These are phyloP conservation scores for Komagataella phaffii DNA, from an alignment of 805 yeast species.

Conservation along the genomic window DNA sequence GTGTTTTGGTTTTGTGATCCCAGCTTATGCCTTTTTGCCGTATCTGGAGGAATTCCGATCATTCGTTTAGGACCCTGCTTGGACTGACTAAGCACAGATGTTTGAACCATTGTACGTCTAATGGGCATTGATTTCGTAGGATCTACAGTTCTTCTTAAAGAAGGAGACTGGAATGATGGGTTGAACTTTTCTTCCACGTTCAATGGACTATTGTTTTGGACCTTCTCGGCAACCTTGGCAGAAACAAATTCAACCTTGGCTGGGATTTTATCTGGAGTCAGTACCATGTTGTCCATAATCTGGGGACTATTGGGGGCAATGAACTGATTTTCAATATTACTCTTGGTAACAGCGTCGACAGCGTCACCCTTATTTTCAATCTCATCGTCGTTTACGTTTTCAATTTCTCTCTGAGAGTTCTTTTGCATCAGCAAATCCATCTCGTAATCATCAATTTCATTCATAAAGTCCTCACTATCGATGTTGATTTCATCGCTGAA, in stretches of 20 bases:
- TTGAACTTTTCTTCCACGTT: slow-evolving; percentile 31
- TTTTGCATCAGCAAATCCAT: slow-evolving; percentile 5
- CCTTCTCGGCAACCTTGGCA: slow-evolving; percentile 48
- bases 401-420: background rate
- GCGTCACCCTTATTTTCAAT: background rate
- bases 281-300: background rate
- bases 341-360: background rate
- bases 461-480: slow-evolving; percentile 6
- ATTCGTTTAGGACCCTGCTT: slow-evolving; percentile 1
- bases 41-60: slow-evolving; percentile 2
- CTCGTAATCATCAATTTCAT: slow-evolving; percentile 16
- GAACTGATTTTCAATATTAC: background rate
- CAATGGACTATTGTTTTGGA: slow-evolving; percentile 30
- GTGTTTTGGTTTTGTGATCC: background rate
- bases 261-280: slow-evolving; percentile 6
- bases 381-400: background rate
- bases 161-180: slow-evolving; percentile 43
- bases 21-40: background rate
- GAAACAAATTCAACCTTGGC: slow-evolving; percentile 34
- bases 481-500: slow-evolving; percentile 29
- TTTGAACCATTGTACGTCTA: slow-evolving; percentile 20
- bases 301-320: slow-evolving; percentile 1
- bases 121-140: slow-evolving; percentile 58
- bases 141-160: slow-evolving; percentile 47
- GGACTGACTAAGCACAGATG: slow-evolving; percentile 1